A percentile compares a stretch with the other conserved stretches of the same genome.
Evolutionary conservation across 495 filamentous ascomycete genomes (phyloP).

Genomic region (Aspergillus cristatus): DNA sequence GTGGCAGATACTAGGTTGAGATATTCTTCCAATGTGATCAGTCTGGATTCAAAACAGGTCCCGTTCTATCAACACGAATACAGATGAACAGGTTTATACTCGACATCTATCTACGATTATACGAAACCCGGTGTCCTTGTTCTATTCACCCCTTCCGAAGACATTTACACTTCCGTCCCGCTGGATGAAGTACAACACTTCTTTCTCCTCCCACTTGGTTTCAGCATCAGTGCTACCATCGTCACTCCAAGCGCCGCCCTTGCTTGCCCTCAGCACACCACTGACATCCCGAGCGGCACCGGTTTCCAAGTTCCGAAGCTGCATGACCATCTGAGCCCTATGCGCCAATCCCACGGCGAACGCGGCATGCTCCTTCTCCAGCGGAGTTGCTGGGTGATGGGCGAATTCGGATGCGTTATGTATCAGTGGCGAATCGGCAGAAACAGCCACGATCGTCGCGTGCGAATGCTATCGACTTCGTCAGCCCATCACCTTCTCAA

Average conservation of each 20-base stretch:
- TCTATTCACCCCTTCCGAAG: slow-evolving; percentile 62
- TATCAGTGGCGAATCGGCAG: slow-evolving; percentile 63
- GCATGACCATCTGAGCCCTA: slow-evolving; percentile 57
- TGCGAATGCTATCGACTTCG: slow-evolving; percentile 29
- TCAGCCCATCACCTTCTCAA: background rate
- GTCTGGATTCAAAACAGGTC: slow-evolving; percentile 13
- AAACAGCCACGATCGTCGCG: slow-evolving; percentile 55
- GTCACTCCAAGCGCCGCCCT: slow-evolving; percentile 38
- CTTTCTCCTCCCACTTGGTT: slow-evolving; percentile 45
- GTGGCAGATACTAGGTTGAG: slow-evolving; percentile 35
- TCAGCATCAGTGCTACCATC: slow-evolving; percentile 20
- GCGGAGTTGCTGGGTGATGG: slow-evolving; percentile 42
- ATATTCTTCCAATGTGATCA: slow-evolving; percentile 29
- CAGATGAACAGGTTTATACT: background rate
- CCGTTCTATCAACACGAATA: too few relatives aligned
- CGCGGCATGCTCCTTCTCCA: slow-evolving; percentile 56
- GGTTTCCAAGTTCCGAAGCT: slow-evolving; percentile 67
- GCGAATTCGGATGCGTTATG: slow-evolving; percentile 28
- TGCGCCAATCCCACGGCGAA: slow-evolving; percentile 66
- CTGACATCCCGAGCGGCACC: slow-evolving; percentile 84
- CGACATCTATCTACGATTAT: slow-evolving; percentile 1
- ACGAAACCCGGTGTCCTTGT: too few relatives aligned
- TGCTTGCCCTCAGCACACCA: slow-evolving; percentile 73
- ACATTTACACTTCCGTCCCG: slow-evolving; percentile 70
- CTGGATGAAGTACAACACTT: slow-evolving; percentile 73